A percentile compares a stretch with the other conserved stretches of the same genome.
Conservation (phyloP, 306 rosid genomes). For the apple (Malus domestica) region ASM211411v1 NC_041795.1:18879001-18879500, state of each 20-base stretch:
- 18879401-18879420: background rate
- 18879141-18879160: background rate
- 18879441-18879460: background rate
- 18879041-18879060: slow-evolving; percentile 13
- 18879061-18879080: slow-evolving; percentile 9
- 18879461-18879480: background rate
- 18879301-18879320: background rate
- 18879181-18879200: background rate
- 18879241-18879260: background rate
- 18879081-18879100: background rate
- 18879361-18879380: background rate
- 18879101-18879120: background rate
- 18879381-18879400: background rate
- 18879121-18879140: background rate
- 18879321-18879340: background rate
- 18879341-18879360: background rate
- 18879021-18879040: slow-evolving; percentile 54
- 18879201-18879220: background rate
- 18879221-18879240: background rate
- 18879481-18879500: background rate
- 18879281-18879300: background rate
- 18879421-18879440: background rate
- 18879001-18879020: slow-evolving; percentile 86
- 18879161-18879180: background rate
- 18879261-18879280: background rate